A percentile compares a stretch with the other conserved stretches of the same genome.
Evolutionary conservation across 768 basidiomycete genomes (phyloP).

Genomic region (Termitomyces sp.): DNA sequence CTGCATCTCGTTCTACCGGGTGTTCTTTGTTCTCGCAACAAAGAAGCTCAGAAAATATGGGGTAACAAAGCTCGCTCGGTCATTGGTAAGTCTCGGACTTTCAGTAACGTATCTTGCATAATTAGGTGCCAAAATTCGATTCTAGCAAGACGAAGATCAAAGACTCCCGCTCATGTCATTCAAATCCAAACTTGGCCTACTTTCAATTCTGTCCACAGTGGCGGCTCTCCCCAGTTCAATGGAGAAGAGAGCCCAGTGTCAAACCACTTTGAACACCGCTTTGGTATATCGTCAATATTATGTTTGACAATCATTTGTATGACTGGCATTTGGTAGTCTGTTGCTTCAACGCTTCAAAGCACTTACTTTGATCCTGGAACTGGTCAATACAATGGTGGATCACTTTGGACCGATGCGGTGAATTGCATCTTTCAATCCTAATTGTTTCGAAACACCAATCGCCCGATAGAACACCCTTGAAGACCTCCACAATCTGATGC

Average conservation of each 20-base stretch:
- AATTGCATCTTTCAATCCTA: conserved; percentile 4
- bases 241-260: conserved; percentile 17
- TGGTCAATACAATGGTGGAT: conserved; percentile 47
- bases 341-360: conserved; percentile 30
- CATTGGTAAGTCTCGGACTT: background rate
- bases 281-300: background rate
- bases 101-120: background rate
- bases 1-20: background rate
- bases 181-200: background rate
- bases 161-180: background rate
- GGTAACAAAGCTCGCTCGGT: no score
- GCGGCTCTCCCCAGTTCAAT: conserved; percentile 3
- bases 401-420: conserved; percentile 56
- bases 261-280: conserved; percentile 14
- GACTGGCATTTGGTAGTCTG: conserved; percentile 16
- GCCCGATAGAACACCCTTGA: conserved; percentile 47
- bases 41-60: no score
- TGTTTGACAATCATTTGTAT: background rate
- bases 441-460: background rate
- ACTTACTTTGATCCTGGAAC: conserved; percentile 37
- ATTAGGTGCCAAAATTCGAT: background rate
- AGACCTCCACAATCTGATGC: conserved; percentile 57
- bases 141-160: background rate
- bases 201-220: background rate
- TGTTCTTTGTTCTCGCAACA: background rate